phyloP scores from a whole-genome alignment of 129 eudicot genomes.

The Ambrosia artemisiifolia region DNA sequence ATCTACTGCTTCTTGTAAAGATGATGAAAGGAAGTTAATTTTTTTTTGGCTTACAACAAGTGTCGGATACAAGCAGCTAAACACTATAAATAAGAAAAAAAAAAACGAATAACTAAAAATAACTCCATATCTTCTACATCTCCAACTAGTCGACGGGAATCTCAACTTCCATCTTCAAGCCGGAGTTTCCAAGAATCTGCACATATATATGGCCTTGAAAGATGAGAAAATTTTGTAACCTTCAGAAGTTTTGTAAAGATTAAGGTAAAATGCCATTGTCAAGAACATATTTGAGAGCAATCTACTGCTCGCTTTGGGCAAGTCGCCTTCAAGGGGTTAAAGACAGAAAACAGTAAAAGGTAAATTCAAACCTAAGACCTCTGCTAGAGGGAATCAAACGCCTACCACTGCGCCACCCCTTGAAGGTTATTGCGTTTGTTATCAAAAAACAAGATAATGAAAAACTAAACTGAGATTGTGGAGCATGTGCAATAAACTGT shows the following conservation, averaged over 20 bases:
- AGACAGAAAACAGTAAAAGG: too few relatives aligned
- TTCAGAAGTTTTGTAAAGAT: background rate
- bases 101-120: background rate
- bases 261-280: background rate
- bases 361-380: too few relatives aligned
- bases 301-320: background rate
- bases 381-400: too few relatives aligned
- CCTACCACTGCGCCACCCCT: too few relatives aligned
- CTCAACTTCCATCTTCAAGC: conserved; percentile 89
- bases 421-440: background rate
- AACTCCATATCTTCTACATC: background rate
- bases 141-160: conserved; percentile 67
- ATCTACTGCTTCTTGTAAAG: background rate
- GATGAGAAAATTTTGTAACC: background rate
- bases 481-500: background rate
- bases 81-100: background rate
- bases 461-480: background rate
- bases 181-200: conserved; percentile 84
- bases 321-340: too few relatives aligned
- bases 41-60: background rate
- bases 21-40: background rate
- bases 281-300: background rate
- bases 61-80: conserved; percentile 2
- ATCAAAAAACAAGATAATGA: conserved; percentile 2
- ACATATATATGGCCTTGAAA: background rate